Conservation (phyloP, 2,329 filamentous ascomycete species). For the Cadophora malorum region DNA sequence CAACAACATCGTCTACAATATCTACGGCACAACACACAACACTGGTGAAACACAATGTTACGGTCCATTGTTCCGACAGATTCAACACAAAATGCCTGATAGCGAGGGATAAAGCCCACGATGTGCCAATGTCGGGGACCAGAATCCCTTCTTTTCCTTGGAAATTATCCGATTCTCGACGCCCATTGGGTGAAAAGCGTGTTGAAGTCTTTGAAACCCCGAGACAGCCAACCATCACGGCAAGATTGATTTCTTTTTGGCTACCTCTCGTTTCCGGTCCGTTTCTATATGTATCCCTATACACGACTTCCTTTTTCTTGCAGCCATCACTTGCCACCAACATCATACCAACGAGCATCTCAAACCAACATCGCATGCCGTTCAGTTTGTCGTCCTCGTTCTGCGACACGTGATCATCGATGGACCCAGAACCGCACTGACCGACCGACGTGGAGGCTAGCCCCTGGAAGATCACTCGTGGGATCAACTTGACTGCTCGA, state of each 20-base stretch:
- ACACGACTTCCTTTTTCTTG: not conserved
- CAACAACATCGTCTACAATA: constrained; percentile 12
- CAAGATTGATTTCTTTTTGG: constrained; percentile 11
- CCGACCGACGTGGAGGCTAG: not conserved
- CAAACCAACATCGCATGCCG: constrained; percentile 2
- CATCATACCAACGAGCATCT: not conserved
- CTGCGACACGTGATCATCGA: not conserved
- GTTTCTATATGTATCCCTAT: constrained; percentile 12
- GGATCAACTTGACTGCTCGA: constrained; percentile 12
- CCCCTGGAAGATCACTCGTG: not conserved
- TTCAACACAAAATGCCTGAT: constrained; percentile 28
- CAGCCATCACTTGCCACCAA: constrained; percentile 6
- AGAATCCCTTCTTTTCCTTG: constrained; percentile 21
- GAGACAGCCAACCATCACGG: constrained; percentile 5
- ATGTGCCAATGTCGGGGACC: constrained; percentile 20
- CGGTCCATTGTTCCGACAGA: constrained; percentile 26
- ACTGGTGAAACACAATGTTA: constrained; percentile 17
- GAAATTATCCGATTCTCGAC: constrained; percentile 30
- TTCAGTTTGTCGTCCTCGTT: not conserved
- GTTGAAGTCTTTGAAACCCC: not conserved
- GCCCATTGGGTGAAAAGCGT: constrained; percentile 25
- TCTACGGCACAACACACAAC: constrained; percentile 19
- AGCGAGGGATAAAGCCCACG: constrained; percentile 30
- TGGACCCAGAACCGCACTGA: not conserved
- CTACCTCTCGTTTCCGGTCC: constrained; percentile 8